phyloP scores from a whole-genome alignment of 164 flowering plant species.

The Akebia trifoliata region DNA sequence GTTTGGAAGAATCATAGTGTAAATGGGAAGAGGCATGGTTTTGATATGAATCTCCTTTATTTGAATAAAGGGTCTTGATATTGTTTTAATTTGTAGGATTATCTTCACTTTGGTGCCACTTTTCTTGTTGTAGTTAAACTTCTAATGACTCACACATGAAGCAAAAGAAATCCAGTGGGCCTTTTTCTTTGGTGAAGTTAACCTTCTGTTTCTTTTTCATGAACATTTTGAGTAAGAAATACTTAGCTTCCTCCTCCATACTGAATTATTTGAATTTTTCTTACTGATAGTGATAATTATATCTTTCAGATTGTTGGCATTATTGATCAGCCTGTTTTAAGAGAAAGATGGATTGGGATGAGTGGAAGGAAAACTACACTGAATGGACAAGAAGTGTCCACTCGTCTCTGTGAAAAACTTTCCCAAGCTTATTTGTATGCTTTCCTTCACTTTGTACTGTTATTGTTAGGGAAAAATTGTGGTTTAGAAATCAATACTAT shows the following conservation, averaged over 20 bases:
- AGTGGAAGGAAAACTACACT: slow-evolving; percentile 71
- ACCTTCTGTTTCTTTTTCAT: no score
- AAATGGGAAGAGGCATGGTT: no score
- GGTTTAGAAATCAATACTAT: background rate
- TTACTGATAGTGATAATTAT: background rate
- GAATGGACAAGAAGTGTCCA: slow-evolving; percentile 76
- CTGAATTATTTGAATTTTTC: background rate
- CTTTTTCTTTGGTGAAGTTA: no score
- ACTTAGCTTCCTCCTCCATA: no score
- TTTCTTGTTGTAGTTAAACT: no score
- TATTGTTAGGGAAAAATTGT: background rate
- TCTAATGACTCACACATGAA: no score
- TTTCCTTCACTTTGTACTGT: slow-evolving; percentile 6
- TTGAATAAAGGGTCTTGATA: no score
- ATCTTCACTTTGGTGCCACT: no score
- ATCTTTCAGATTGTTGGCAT: slow-evolving; percentile 79
- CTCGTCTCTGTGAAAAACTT: slow-evolving; percentile 65
- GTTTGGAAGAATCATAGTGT: no score
- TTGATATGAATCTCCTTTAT: no score
- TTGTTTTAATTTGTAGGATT: no score
- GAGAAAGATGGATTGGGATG: slow-evolving; percentile 93
- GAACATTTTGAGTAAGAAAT: background rate
- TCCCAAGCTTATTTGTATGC: slow-evolving; percentile 87
- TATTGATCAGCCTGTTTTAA: slow-evolving; percentile 85
- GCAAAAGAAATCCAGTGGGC: no score